Percentiles rank a stretch among this genome's conserved stretches.
Conservation (phyloP, 805 yeast species). For the Kluyveromyces aestuarii region DNA sequence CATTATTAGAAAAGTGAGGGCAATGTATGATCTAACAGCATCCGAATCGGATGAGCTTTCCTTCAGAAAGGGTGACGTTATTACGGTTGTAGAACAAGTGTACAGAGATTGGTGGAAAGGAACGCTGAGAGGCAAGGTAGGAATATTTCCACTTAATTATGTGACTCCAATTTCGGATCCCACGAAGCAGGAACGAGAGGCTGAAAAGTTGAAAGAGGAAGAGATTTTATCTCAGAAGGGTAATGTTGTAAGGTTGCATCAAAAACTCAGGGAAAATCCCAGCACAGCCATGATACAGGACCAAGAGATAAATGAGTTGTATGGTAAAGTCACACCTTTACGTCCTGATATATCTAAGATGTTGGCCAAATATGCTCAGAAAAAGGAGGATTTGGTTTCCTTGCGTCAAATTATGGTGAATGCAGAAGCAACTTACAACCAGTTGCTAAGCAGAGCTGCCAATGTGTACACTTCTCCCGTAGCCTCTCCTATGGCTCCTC, state of each 20-base stretch:
- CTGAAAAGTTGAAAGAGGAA: constrained; percentile 43
- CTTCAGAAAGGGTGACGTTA: constrained; percentile 79
- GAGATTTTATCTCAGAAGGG: constrained; percentile 43
- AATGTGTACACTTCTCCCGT: constrained; percentile 11
- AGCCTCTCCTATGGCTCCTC: constrained; percentile 4
- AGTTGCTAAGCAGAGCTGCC: constrained; percentile 50
- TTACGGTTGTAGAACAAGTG: constrained; percentile 77
- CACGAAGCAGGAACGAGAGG: constrained; percentile 46
- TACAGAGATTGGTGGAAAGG: constrained; percentile 97
- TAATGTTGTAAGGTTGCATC: constrained; percentile 57
- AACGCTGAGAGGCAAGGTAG: constrained; percentile 65
- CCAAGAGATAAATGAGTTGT: constrained; percentile 63
- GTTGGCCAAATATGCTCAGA: constrained; percentile 67
- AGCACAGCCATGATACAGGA: constrained; percentile 35
- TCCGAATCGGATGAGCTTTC: constrained; percentile 82
- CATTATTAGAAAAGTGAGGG: constrained; percentile 60
- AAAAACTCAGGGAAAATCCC: constrained; percentile 24
- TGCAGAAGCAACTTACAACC: constrained; percentile 64
- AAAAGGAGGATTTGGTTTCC: constrained; percentile 67
- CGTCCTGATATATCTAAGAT: constrained; percentile 66
- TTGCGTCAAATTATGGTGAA: constrained; percentile 61
- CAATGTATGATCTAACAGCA: constrained; percentile 72
- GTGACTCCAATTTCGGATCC: constrained; percentile 71
- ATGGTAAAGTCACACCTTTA: constrained; percentile 62
- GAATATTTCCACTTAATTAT: constrained; percentile 88